Base-by-base conservation (phyloP, 2,329 filamentous ascomycete species). In the Aspergillus ibericus region DNA sequence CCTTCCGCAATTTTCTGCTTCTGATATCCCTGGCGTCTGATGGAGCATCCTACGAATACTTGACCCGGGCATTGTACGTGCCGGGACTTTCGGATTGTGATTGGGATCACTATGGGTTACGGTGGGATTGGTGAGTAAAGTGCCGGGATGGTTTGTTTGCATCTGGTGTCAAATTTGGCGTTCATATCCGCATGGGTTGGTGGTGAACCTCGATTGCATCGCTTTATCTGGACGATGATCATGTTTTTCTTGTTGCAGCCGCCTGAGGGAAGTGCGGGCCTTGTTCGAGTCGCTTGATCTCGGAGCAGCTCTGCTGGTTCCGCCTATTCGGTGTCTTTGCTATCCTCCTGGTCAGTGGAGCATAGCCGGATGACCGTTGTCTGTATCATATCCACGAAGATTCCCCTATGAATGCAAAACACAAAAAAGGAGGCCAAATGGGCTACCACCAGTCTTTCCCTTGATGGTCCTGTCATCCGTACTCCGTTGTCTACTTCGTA, bases 11-110 rank as follows among this genome's bases (percentile, higher is more conserved):
- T 34, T 58, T 61, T 54, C 54, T 59, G 60, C 54, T 58, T 61
- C 50, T 59, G 36, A 59, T 63, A 58, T 63, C 56, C 57, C 58
- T 58, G 66, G 66, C 65, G 66, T 68, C 66, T 64, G 63, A 60
- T 59, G 66, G 63, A 59, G 58, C 62, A 61, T 66, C 55, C 56
- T 56, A 59, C 59, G 51, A 69, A 67, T 66, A 65, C 62, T 66
- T 62, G 64, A 59, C 51, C 61, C 61, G 63, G 65, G 59, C 64
- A 58, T 56, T 55, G 58, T 59, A 62, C 61, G 63, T 63, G 65
- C 63, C 66, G 61, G 55, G 62, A 61, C 57, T 56, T 56, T 44
- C 61, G 54, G 61, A 66, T 64, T 57, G 53, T 58, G 34, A 61
- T 62, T 63, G 53, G 55, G 52, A 53, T 63, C 53, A 32, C 51